Conservation (phyloP, 768 basidiomycete species). For the Tubosaeta sp. region DNA sequence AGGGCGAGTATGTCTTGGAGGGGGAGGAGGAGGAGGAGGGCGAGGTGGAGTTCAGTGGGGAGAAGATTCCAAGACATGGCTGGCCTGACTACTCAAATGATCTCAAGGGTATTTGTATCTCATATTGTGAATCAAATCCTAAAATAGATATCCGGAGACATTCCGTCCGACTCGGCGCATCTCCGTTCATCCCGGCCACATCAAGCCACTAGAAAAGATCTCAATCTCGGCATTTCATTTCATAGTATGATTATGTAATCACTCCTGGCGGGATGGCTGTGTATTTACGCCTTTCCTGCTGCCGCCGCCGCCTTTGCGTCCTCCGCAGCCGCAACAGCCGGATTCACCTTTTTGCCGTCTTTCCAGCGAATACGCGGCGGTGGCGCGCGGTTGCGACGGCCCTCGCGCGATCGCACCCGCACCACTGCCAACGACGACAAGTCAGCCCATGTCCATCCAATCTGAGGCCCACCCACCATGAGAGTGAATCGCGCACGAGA, state of each 20-base stretch:
- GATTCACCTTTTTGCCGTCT: slow-evolving; percentile 94
- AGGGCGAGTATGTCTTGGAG: slow-evolving; percentile 42
- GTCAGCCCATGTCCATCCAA: too few species aligned
- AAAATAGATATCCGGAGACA: slow-evolving; percentile 10
- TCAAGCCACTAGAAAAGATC: background rate
- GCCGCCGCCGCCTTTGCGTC: slow-evolving; percentile 69
- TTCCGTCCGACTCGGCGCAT: slow-evolving; percentile 25
- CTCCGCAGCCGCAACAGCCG: slow-evolving; percentile 90
- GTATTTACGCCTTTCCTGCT: slow-evolving; percentile 36
- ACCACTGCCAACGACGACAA: slow-evolving; percentile 57
- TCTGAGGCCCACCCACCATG: slow-evolving; percentile 55
- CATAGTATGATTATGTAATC: background rate
- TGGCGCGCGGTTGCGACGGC: slow-evolving; percentile 95
- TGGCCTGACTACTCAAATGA: too few species aligned
- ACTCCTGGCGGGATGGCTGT: background rate
- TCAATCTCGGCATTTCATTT: background rate
- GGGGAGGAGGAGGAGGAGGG: slow-evolving; percentile 49
- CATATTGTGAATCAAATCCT: slow-evolving; percentile 11
- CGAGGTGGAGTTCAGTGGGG: slow-evolving; percentile 63
- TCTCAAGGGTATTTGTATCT: background rate
- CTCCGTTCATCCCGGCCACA: slow-evolving; percentile 4
- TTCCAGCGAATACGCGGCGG: slow-evolving; percentile 96
- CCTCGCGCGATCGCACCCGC: slow-evolving; percentile 94
- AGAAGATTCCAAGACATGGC: slow-evolving; percentile 49
- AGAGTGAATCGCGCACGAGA: slow-evolving; percentile 98